Base-by-base conservation (phyloP, 768 basidiomycete genomes). In the Trametes gibbosa region DNA sequence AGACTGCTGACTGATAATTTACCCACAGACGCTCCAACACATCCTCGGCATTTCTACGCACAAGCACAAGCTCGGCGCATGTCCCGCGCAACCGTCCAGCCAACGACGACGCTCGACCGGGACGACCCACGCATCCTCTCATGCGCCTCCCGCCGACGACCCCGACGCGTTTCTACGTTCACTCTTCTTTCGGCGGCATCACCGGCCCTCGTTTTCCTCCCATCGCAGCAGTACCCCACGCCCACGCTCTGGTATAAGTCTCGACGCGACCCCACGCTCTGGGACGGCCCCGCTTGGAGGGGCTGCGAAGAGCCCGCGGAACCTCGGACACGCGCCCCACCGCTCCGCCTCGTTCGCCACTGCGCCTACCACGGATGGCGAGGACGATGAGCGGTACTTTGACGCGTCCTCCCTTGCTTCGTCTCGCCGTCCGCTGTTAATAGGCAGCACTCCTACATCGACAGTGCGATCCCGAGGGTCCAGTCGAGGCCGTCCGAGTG, bases 1-100 rank as follows among this genome's bases (percentile, higher is more conserved):
- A 16, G 14, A 29, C 19, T 32, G 14, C 50, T 39, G 50, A 50
- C 53, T 46, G 40, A 24, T 10, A 10, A 16, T 10, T 9, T 43
- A 12, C 48, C 67, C 46, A 50, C 68, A 90, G 88, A 83, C 80
- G 14, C 71, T 90, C 27, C 76, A 79, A 37, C 76, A 77, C 21
- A 69, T 89, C 14, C 87, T 90, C 68, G 83, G 85, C 24, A 73
- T 82, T 53, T 67, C 78, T 21, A 79, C 83, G 0, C 84, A 86
- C 59, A 84, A 79, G 68, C 66, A 84, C 57, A 86, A 79, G 69
- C 75, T 84, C 57, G 73, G 75, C 27, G 55, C 64, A 7, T 51
- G 23, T 62, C 58, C 48, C 61, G 65, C 21, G 70, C 62, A 25
- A 66, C 62, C 24, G 64, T 62, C 48, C 74, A 77, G 56, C 66